Conservation (phyloP, 306 rosid species). For the Citrullus amarus region DNA sequence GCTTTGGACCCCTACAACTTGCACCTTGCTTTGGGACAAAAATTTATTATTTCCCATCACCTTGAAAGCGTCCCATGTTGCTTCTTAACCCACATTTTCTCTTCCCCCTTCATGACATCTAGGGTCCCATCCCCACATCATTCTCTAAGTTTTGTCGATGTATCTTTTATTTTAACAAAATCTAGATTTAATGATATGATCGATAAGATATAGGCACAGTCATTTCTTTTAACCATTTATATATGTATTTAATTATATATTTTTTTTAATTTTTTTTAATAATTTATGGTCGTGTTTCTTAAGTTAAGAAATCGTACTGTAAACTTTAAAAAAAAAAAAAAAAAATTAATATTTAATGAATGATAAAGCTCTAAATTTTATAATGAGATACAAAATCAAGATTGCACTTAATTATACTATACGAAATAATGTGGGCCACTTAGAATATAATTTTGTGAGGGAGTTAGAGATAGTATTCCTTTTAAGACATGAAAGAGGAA, state of each 20-base stretch:
- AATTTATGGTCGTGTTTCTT: background rate
- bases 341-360: background rate
- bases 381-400: too few species aligned
- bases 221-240: background rate
- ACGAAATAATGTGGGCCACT: background rate
- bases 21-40: slow-evolving; percentile 5
- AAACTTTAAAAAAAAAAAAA: background rate
- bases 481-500: background rate
- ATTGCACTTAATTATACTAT: too few species aligned
- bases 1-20: slow-evolving; percentile 6
- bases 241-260: background rate
- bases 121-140: background rate
- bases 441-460: background rate
- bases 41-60: slow-evolving; percentile 1
- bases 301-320: background rate
- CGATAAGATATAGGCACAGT: background rate
- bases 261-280: background rate
- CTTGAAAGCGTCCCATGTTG: slow-evolving; percentile 7
- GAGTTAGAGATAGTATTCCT: background rate
- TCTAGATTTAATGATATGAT: background rate
- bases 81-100: slow-evolving; percentile 1
- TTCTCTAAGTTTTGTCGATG: background rate
- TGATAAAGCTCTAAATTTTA: background rate
- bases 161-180: background rate
- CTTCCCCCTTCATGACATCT: background rate